Percentiles rank a stretch among this genome's conserved stretches.
phyloP scores from a whole-genome alignment of 164 flowering plant genomes.

The Tetrastigma voinierianum region DNA sequence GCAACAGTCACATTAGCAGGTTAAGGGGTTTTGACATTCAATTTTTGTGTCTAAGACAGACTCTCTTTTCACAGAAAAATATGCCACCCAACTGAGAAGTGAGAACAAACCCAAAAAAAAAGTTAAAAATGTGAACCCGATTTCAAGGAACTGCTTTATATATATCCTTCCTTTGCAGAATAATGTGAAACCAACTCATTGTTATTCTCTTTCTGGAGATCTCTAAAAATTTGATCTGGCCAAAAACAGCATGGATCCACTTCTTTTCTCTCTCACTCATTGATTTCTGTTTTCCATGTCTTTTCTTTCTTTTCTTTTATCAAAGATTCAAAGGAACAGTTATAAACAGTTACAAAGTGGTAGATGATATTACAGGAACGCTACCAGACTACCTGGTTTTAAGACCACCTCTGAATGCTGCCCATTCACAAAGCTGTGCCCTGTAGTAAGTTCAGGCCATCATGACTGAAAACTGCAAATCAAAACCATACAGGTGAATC shows the following conservation, averaged over 20 bases:
- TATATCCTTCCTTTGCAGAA: too few species aligned
- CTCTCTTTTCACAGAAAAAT: too few species aligned
- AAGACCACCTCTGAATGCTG: neutral
- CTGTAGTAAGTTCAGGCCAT: neutral
- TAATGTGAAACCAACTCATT: too few species aligned
- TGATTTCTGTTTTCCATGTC: neutral
- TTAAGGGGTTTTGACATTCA: too few species aligned
- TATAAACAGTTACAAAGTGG: neutral
- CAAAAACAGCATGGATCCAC: neutral
- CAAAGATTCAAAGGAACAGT: neutral
- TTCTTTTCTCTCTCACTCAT: neutral
- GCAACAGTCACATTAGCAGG: too few species aligned
- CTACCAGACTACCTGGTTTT: neutral
- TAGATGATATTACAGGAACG: neutral
- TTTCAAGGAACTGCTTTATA: too few species aligned
- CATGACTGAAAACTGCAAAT: neutral
- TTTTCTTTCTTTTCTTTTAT: neutral
- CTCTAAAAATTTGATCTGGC: neutral
- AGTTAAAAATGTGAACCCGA: too few species aligned
- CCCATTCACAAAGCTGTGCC: neutral
- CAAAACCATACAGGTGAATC: neutral
- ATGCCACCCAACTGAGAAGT: too few species aligned
- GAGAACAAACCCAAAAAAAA: too few species aligned
- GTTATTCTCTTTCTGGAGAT: too few species aligned
- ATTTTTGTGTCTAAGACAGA: too few species aligned